Evolutionary conservation across 192 early-diverging fungal species (phyloP).

Genomic region (Backusella psychrophila): DNA sequence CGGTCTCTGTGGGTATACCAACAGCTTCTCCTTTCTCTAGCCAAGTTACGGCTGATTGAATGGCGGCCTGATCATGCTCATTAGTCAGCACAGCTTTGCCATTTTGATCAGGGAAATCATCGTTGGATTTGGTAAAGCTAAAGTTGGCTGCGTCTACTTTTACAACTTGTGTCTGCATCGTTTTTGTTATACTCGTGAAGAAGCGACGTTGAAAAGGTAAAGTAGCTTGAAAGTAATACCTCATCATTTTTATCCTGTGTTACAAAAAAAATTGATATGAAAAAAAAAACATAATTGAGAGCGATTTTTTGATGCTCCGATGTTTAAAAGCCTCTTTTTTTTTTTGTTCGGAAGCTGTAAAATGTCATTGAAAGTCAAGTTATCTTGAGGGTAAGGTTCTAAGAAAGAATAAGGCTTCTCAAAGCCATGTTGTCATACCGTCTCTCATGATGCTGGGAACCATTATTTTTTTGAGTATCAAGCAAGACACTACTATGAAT

Average conservation of each 20-base stretch:
- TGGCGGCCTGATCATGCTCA: slow-evolving; percentile 12
- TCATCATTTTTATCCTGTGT: background rate
- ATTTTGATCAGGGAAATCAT: slow-evolving; percentile 17
- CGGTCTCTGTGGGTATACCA: slow-evolving; percentile 97
- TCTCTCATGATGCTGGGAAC: too few species aligned
- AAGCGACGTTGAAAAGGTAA: slow-evolving; percentile 2
- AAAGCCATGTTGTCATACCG: too few species aligned
- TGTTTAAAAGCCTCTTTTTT: background rate
- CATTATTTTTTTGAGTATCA: too few species aligned
- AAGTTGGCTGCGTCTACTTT: slow-evolving; percentile 13
- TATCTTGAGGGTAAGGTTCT: too few species aligned
- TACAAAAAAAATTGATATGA: background rate
- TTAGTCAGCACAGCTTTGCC: slow-evolving; percentile 15
- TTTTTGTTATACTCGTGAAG: background rate
- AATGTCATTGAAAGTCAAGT: too few species aligned
- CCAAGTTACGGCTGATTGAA: slow-evolving; percentile 51
- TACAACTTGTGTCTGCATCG: slow-evolving; percentile 5
- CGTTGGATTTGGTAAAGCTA: background rate
- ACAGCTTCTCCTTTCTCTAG: slow-evolving; percentile 63
- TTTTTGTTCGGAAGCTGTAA: background rate
- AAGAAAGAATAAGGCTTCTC: too few species aligned
- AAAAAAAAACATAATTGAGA: background rate
- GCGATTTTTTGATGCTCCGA: background rate
- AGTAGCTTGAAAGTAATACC: background rate
- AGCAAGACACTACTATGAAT: too few species aligned